Percentiles rank a stretch among this genome's conserved stretches.
These are phyloP conservation scores for Malbranchea zuffiana DNA, from an alignment of 2,329 filamentous ascomycete genomes.

Conservation along the genomic window DNA sequence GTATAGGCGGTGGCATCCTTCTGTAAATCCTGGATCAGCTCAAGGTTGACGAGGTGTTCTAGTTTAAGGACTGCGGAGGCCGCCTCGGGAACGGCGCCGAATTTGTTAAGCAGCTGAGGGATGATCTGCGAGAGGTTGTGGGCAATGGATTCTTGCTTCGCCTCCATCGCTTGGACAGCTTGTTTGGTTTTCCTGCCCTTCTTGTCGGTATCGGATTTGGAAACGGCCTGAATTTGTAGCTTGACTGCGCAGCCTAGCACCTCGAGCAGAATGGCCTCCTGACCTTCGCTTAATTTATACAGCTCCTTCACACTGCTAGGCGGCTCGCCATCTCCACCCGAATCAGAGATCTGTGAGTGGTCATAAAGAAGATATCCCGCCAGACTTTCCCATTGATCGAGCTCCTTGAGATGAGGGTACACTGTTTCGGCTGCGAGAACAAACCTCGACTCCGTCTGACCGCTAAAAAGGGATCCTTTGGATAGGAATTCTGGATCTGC, in stretches of 20 bases:
- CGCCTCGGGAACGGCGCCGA: slow-evolving; percentile 76
- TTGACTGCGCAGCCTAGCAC: slow-evolving; percentile 76
- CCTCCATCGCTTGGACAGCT: slow-evolving; percentile 50
- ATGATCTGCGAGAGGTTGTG: slow-evolving; percentile 67
- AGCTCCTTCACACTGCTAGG: slow-evolving; percentile 57
- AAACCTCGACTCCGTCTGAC: slow-evolving; percentile 66
- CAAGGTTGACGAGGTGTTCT: slow-evolving; percentile 75
- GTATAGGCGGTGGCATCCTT: slow-evolving; percentile 75
- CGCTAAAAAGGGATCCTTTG: slow-evolving; percentile 38
- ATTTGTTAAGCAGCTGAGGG: slow-evolving; percentile 81
- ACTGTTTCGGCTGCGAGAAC: slow-evolving; percentile 76
- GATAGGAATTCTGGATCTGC: slow-evolving; percentile 18
- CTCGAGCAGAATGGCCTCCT: slow-evolving; percentile 79
- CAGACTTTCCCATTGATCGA: slow-evolving; percentile 77
- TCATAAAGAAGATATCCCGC: slow-evolving; percentile 88
- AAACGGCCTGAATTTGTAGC: slow-evolving; percentile 54
- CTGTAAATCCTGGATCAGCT: slow-evolving; percentile 77
- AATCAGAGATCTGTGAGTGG: slow-evolving; percentile 56
- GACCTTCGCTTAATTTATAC: slow-evolving; percentile 60
- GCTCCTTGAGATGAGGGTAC: slow-evolving; percentile 68
- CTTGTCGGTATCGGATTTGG: slow-evolving; percentile 50
- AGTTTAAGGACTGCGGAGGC: slow-evolving; percentile 76
- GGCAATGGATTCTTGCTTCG: slow-evolving; percentile 62
- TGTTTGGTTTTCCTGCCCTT: slow-evolving; percentile 47
- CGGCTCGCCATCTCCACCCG: slow-evolving; percentile 45